phyloP scores from a whole-genome alignment of 2,329 filamentous ascomycete genomes.

The Penicillium griseofulvum region DNA sequence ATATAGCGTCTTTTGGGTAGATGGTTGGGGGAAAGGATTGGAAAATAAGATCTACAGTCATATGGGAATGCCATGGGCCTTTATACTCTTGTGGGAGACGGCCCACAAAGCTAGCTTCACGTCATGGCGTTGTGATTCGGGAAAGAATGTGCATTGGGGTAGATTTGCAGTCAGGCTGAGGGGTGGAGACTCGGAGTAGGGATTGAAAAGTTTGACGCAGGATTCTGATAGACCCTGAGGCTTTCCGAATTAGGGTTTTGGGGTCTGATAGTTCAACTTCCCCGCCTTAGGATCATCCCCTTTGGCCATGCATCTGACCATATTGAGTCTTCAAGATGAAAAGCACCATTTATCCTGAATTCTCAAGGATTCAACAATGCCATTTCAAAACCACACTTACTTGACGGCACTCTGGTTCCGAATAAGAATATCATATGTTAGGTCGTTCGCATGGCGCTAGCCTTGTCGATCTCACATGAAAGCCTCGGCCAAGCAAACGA shows the following conservation, averaged over 20 bases:
- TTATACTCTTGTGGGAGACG: slow-evolving; percentile 5
- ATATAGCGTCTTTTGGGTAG: not conserved
- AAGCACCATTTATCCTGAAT: not conserved
- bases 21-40: not conserved
- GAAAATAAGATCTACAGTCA: not conserved
- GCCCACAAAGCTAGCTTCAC: not conserved
- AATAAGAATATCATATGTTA: slow-evolving; percentile 1
- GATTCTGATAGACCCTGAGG: not conserved
- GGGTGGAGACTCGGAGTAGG: not conserved
- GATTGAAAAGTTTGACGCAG: not conserved
- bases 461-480: slow-evolving; percentile 26
- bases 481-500: slow-evolving; percentile 8
- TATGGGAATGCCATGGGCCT: not conserved
- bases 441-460: slow-evolving; percentile 9
- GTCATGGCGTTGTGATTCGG: slow-evolving; percentile 2
- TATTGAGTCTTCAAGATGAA: not conserved
- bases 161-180: not conserved
- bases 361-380: too few species aligned
- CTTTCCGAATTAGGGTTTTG: slow-evolving; percentile 8
- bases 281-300: slow-evolving; percentile 1
- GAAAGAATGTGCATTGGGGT: not conserved
- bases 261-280: not conserved
- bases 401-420: not conserved
- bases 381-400: not conserved
- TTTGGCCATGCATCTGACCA: not conserved